phyloP scores from a whole-genome alignment of 192 early-diverging fungal genomes.

The Dissophora globulifera region DNA sequence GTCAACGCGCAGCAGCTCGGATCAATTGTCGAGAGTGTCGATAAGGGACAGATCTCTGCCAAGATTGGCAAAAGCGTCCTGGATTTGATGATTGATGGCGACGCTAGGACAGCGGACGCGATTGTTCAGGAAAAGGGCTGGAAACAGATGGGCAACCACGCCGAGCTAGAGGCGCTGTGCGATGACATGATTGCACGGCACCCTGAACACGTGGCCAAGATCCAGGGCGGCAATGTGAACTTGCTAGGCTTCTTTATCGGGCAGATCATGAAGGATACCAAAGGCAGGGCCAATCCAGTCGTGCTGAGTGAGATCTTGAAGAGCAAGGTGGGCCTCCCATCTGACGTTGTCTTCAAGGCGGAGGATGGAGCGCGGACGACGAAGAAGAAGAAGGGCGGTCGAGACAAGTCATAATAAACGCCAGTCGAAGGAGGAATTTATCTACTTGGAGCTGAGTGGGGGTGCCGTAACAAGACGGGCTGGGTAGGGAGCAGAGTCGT shows the following conservation, averaged over 20 bases:
- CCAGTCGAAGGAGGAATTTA: no score
- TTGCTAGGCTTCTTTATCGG: conserved; percentile 86
- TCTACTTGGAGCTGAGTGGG: no score
- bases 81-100: conserved; percentile 73
- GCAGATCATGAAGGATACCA: conserved; percentile 81
- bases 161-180: conserved; percentile 59
- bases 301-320: conserved; percentile 69
- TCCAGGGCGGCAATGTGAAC: conserved; percentile 72
- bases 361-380: neutral
- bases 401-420: no score
- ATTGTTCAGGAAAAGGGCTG: conserved; percentile 75
- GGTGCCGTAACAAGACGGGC: no score
- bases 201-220: conserved; percentile 63
- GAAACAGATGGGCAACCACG: conserved; percentile 59
- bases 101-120: conserved; percentile 55
- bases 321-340: conserved; percentile 39
- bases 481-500: no score
- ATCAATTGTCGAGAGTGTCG: conserved; percentile 71
- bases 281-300: conserved; percentile 82
- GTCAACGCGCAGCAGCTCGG: conserved; percentile 68
- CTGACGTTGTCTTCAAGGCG: neutral
- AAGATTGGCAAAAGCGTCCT: conserved; percentile 78
- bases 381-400: conserved; percentile 15
- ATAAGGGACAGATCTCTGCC: conserved; percentile 66
- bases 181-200: conserved; percentile 51